Percentiles rank a stretch among this genome's conserved stretches.
phyloP scores from a whole-genome alignment of 148 eudicot species.

The Amaranthus palmeri region DNA sequence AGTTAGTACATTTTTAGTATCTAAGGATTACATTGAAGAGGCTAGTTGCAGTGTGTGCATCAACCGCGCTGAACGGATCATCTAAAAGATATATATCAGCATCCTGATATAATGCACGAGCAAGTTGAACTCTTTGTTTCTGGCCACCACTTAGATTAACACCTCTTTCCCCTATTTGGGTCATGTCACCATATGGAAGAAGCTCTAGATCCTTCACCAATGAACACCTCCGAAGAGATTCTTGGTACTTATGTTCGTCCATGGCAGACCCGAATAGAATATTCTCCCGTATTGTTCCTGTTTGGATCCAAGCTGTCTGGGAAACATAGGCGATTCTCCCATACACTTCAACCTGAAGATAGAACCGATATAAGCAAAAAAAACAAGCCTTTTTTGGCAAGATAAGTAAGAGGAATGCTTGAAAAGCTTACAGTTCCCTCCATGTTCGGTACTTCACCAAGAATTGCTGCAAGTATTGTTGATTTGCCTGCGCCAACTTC shows the following conservation, averaged over 20 bases:
- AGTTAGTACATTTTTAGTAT: no score
- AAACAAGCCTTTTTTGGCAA: neutral
- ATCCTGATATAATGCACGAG: no score
- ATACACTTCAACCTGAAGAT: constrained; percentile 54
- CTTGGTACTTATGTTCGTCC: constrained; percentile 59
- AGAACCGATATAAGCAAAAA: neutral
- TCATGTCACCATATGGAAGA: constrained; percentile 75
- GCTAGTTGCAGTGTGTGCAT: no score
- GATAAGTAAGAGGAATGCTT: no score
- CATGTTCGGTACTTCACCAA: no score
- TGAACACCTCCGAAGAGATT: constrained; percentile 65
- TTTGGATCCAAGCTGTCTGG: constrained; percentile 93
- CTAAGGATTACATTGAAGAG: no score
- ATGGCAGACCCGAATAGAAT: constrained; percentile 65
- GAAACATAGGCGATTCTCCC: constrained; percentile 80
- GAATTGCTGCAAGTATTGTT: no score
- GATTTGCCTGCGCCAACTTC: no score
- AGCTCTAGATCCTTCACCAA: constrained; percentile 75
- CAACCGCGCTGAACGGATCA: no score
- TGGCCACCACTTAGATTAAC: constrained; percentile 94
- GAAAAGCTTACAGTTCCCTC: no score
- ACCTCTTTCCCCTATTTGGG: constrained; percentile 93
- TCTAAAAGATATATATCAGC: no score
- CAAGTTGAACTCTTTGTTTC: constrained; percentile 34
- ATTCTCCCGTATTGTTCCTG: constrained; percentile 74